Evolutionary conservation across 306 rosid genomes (phyloP).

Genomic region (Lathyrus oleraceus): DNA sequence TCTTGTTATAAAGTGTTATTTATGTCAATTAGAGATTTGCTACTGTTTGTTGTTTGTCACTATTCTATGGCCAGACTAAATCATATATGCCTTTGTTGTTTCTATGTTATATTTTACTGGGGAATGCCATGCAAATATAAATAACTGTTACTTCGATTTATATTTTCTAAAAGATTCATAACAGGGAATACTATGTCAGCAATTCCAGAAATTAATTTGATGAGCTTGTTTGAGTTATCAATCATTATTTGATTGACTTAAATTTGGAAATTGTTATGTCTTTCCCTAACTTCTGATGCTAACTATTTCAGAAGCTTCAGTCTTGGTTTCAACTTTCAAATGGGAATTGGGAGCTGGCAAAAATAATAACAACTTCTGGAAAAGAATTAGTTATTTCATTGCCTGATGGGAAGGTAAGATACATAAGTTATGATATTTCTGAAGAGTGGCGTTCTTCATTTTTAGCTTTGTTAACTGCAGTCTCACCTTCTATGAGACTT

Average conservation of each 20-base stretch:
- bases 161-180: slow-evolving; percentile 15
- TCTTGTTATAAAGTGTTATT: slow-evolving; percentile 11
- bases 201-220: slow-evolving; percentile 11
- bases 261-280: slow-evolving; percentile 24
- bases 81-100: slow-evolving; percentile 26
- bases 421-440: slow-evolving; percentile 31
- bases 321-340: slow-evolving; percentile 93
- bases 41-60: slow-evolving; percentile 12
- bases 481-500: not conserved
- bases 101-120: not conserved
- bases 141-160: not conserved
- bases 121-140: slow-evolving; percentile 9
- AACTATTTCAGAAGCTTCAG: slow-evolving; percentile 69
- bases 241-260: not conserved
- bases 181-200: slow-evolving; percentile 2
- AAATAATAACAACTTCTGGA: slow-evolving; percentile 55
- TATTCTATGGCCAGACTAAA: slow-evolving; percentile 21
- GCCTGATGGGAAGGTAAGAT: slow-evolving; percentile 70
- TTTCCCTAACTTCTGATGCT: slow-evolving; percentile 37
- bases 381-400: slow-evolving; percentile 64
- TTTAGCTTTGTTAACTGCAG: slow-evolving; percentile 17
- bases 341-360: slow-evolving; percentile 83
- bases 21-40: slow-evolving; percentile 4
- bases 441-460: slow-evolving; percentile 7
- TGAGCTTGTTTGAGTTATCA: slow-evolving; percentile 9